Evolutionary conservation across 768 basidiomycete species (phyloP).

Genomic region (Boletus rubescentipes): DNA sequence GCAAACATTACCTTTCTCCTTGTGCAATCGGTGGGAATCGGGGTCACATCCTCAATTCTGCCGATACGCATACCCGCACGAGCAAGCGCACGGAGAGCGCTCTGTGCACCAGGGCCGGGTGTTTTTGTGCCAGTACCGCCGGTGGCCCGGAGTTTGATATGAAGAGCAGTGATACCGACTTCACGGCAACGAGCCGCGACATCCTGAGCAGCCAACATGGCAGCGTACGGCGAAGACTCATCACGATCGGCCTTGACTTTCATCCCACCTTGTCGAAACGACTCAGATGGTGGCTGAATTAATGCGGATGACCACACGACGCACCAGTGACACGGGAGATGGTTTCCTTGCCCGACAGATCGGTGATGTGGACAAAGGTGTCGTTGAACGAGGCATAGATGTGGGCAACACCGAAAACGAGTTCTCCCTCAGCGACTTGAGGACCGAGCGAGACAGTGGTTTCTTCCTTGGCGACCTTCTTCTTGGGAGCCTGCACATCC

Average conservation of each 20-base stretch:
- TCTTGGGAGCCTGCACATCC: conserved; percentile 82
- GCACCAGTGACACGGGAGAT: conserved; percentile 96
- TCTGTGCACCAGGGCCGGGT: conserved; percentile 97
- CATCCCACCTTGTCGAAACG: conserved; percentile 77
- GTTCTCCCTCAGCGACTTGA: conserved; percentile 93
- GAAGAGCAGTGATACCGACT: conserved; percentile 96
- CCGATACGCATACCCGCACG: conserved; percentile 98
- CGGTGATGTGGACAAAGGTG: conserved; percentile 98
- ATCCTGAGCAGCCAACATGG: conserved; percentile 98
- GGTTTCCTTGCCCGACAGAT: conserved; percentile 98
- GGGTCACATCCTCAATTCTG: conserved; percentile 97
- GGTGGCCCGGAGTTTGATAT: conserved; percentile 98
- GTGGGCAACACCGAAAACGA: conserved; percentile 97
- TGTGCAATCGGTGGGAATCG: conserved; percentile 95
- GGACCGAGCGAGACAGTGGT: conserved; percentile 90
- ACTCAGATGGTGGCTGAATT: not conserved
- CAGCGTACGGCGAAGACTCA: conserved; percentile 96
- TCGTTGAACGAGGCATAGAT: conserved; percentile 99
- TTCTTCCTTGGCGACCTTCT: conserved; percentile 79
- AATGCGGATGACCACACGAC: conserved; percentile 19
- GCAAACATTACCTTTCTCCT: conserved; percentile 78
- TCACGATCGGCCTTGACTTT: conserved; percentile 99
- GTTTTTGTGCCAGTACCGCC: conserved; percentile 99
- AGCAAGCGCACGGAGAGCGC: conserved; percentile 95
- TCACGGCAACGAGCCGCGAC: conserved; percentile 96